Evolutionary conservation across 257 asterid species (phyloP), one percentile per base, ranked within the genome.

Genomic region (Nemophila menziesii): DNA sequence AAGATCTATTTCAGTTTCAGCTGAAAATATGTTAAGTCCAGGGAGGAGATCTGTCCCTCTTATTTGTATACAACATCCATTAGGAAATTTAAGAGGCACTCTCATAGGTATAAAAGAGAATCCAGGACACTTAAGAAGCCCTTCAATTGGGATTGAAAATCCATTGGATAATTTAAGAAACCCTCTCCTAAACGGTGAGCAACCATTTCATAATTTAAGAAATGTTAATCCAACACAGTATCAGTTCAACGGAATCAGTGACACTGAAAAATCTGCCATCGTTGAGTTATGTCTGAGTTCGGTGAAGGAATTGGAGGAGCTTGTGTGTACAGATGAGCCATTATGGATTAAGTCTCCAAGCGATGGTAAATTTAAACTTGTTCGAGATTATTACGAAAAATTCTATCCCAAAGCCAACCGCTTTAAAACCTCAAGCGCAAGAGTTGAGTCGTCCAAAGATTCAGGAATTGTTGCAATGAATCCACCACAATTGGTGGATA

Each of bases 391-490:
- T 46, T 79, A 86, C 48, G 76, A 74, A 29, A 74, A 63, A 58
- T 57, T 66, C 26, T 79, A 65, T 19, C 72, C 82, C 23, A 67
- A 67, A 55, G 14, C 48, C 18, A 49, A 43, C 50, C 64, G 52
- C 46, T 33, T 62, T 14, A 76, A 49, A 39, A 51, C 55, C 11
- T 27, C 66, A 22, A 67, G 57, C 44, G 65, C 79, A 49, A 62
- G 90, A 44, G 60, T 55, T 17, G 94, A 86, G 65, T 86, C 96
- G 8, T 79, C 94, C 0, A 79, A 64, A 54, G 75, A 74, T 34
- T 69, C 74, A 11, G 78, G 69, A 7, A 62, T 66, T 68, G 87
- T 86, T 33, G 52, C 68, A 44, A 65, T 77, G 72, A 26, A 66
- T 53, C 69, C 75, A 13, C 45, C 13, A 20, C 59, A 82, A 22